phyloP scores from a whole-genome alignment of 2,329 filamentous ascomycete genomes.

The Myotisia sp. region DNA sequence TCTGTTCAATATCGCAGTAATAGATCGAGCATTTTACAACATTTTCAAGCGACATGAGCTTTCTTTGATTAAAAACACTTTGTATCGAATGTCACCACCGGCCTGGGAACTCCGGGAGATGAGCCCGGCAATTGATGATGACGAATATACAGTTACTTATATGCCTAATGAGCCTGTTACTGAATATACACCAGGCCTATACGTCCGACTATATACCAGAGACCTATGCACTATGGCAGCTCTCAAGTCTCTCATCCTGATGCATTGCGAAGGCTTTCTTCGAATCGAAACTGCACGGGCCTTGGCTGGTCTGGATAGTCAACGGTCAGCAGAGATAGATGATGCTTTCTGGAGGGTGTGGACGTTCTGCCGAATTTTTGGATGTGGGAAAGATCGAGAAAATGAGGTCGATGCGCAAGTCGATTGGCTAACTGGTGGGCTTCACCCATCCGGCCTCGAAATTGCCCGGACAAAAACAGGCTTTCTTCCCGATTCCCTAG shows the following conservation, averaged over 20 bases:
- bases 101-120: constrained; percentile 49
- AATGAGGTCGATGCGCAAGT: constrained; percentile 46
- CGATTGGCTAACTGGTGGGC: constrained; percentile 49
- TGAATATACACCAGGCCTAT: constrained; percentile 40
- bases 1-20: constrained; percentile 39
- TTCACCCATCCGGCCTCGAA: no score
- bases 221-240: constrained; percentile 41
- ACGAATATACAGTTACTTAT: constrained; percentile 28
- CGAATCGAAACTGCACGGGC: constrained; percentile 43
- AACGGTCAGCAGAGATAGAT: constrained; percentile 39
- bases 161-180: constrained; percentile 32
- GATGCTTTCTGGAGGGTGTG: constrained; percentile 52
- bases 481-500: constrained; percentile 41
- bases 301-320: constrained; percentile 34
- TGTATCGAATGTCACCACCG: constrained; percentile 41
- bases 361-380: constrained; percentile 52
- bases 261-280: constrained; percentile 42
- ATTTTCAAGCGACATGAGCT: constrained; percentile 46
- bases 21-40: constrained; percentile 43
- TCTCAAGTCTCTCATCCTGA: constrained; percentile 43
- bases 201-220: constrained; percentile 37
- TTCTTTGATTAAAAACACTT: constrained; percentile 36
- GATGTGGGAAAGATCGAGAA: constrained; percentile 42
- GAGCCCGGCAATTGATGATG: constrained; percentile 37
- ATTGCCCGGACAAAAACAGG: constrained; percentile 35